Evolutionary conservation across 495 filamentous ascomycete species (phyloP), one percentile per base, ranked within the genome.

Genomic region (Penicillium malachiteum): DNA sequence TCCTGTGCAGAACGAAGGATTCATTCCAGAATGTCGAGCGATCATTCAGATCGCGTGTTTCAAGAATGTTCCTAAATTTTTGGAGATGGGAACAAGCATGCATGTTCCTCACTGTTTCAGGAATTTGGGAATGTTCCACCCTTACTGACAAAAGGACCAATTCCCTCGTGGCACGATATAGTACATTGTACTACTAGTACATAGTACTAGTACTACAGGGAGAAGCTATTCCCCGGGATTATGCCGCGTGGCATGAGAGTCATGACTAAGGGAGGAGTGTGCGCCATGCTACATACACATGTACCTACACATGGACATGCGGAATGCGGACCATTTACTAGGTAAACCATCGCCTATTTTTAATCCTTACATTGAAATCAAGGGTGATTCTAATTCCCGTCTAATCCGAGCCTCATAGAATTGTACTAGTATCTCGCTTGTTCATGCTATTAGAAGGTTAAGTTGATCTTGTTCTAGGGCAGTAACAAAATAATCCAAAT

Each of bases 1-100:
- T 31, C 14, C 10, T 41, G 41, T 55, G 56, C 51, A 59, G 47
- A 54, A 31, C 31, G 44, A 49, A 44, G 47, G 51, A 46, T 50
- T 41, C 40, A 52, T 59, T 59, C 56, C 47, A 54, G 56, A 59
- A 59, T 59, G 47, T 45, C 44, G 44, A 37, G 34, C 12, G 34
- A 52, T 42, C 34, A 35, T 17, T 31, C 17, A 44, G 21, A 43
- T 44, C 43, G 43, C 43, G 14, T 40, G 51, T 54, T 54, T 54
- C 51, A 54, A 37, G 41, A 54, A 46, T 54, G 40, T 33, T 44
- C 51, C 51, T 31, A 54, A 54, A 46, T 46, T 54, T 8, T 39
- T 26, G 21, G 21, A 26, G 2, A 34, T 26, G n/a, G n/a, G n/a
- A n/a, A n/a, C n/a, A n/a, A n/a, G n/a, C n/a, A 14, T 51, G 34